phyloP scores from a whole-genome alignment of 2,329 filamentous ascomycete genomes.

The Paraphaeosphaeria minitans region DNA sequence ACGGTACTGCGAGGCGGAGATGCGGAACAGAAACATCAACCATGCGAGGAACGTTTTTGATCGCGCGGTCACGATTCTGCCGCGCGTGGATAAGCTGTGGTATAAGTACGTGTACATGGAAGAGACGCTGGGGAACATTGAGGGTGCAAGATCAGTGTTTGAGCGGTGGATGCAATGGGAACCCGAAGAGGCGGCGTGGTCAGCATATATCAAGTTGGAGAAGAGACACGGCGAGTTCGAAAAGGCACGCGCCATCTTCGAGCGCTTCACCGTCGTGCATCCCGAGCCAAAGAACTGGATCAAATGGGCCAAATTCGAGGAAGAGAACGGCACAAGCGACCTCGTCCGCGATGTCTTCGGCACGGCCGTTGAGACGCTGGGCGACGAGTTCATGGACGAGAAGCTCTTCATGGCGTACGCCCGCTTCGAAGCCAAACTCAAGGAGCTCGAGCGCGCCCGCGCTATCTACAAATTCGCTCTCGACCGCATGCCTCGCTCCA shows the following conservation, averaged over 20 bases:
- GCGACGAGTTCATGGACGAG: conserved; percentile 96
- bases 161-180: conserved; percentile 99
- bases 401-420: conserved; percentile 94
- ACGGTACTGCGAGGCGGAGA: conserved; percentile 92
- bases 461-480: conserved; percentile 97
- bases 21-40: conserved; percentile 80
- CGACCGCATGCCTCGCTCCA: conserved; percentile 86
- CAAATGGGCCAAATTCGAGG: conserved; percentile 97
- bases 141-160: conserved; percentile 90
- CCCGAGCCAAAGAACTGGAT: conserved; percentile 97
- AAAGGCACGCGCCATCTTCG: conserved; percentile 85
- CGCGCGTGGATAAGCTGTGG: conserved; percentile 94
- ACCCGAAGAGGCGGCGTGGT: conserved; percentile 94
- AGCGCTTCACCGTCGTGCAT: conserved; percentile 88
- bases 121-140: conserved; percentile 93
- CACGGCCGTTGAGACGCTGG: conserved; percentile 82
- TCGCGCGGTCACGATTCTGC: conserved; percentile 89
- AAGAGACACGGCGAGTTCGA: conserved; percentile 94
- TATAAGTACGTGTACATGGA: conserved; percentile 99
- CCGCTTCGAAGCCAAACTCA: conserved; percentile 91
- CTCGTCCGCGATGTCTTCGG: conserved; percentile 91
- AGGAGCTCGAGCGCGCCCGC: conserved; percentile 90
- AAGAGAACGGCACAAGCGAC: conserved; percentile 91
- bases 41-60: conserved; percentile 94
- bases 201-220: conserved; percentile 94